Evolutionary conservation across 108 stramenopile genomes (phyloP), one percentile per base, ranked within the genome.

Genomic region (Licmophora abbreviata): DNA sequence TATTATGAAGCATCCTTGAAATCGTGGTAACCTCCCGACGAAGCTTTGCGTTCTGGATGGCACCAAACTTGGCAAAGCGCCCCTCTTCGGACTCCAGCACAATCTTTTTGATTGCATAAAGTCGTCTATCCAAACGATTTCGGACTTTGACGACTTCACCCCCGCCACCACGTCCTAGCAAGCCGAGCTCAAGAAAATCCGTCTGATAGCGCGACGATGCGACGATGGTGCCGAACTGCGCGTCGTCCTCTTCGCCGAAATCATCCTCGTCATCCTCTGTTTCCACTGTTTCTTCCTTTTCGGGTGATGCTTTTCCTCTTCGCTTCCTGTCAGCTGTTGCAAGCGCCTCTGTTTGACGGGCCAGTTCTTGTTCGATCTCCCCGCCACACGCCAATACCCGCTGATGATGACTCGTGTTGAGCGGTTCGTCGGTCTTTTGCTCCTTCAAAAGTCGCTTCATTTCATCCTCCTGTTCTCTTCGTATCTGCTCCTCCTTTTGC

Each of bases 91-190:
- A 64, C 44, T 84, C 79, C 22, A 90, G 51, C 12, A 78, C 48
- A 28, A 90, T 69, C 42, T 85, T 85, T 59, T 85, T 90, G 24
- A 90, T 62, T 15, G 88, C 88, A 53, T 83, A 90, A 10, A 72
- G 66, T 50, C 84, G 54, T 23, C 88, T 70, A 58, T 90, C 88
- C 14, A 90, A 44, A 0, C 80, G 75, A 59, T 90, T 90, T 6
- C 77, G 68, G 14, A 78, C 88, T 48, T 81, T 79, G 31, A 85
- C 81, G 2, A 90, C 88, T 56, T 83, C 81, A 0, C 88, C 88
- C 3, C 88, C 88, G 8, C 88, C 88, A 6, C 88, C 88, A 34
- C 80, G 50, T 10, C 84, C 88, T 24, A 90, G 79, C 1, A 74
- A 50, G 4, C 74, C 77, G 34, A 90, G 50, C 59, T 90, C 88